Evolutionary conservation across 148 eudicot species (phyloP).

Genomic region (Arbutus unedo): DNA sequence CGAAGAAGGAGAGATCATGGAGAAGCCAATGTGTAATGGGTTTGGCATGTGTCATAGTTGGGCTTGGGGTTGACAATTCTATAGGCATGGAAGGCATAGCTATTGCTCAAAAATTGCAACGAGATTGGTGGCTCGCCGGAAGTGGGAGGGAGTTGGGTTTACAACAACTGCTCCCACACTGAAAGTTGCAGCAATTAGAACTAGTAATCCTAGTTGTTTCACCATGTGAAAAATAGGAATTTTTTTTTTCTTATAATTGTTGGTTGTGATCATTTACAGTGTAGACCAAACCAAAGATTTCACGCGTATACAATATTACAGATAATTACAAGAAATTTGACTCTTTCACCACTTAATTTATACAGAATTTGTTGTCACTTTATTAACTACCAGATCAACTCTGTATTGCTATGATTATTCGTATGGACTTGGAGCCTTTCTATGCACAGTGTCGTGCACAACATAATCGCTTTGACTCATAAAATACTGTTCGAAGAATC

Average conservation of each 20-base stretch:
- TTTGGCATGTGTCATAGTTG: conserved; percentile 50
- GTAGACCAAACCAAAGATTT: background rate
- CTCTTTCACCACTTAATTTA: too few species aligned
- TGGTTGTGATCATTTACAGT: background rate
- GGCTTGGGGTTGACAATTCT: conserved; percentile 33
- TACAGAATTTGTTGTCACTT: too few species aligned
- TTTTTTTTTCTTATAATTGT: background rate
- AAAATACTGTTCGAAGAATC: too few species aligned
- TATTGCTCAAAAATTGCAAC: background rate
- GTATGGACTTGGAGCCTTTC: too few species aligned
- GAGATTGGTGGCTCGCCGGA: conserved; percentile 57
- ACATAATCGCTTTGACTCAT: too few species aligned
- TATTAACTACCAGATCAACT: too few species aligned
- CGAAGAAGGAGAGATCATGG: conserved; percentile 33
- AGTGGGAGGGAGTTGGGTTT: conserved; percentile 53
- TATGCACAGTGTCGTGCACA: too few species aligned
- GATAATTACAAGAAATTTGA: too few species aligned
- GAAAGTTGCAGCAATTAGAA: conserved; percentile 3
- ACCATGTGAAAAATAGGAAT: conserved; percentile 13
- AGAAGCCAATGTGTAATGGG: conserved; percentile 37
- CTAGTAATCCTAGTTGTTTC: conserved; percentile 17
- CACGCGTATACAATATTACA: background rate
- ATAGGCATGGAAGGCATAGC: background rate
- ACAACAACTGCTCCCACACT: conserved; percentile 31
- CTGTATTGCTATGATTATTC: background rate